These are phyloP conservation scores for Saccharomycopsis guyanensis DNA, from an alignment of 805 yeast species.

Conservation along the genomic window DNA sequence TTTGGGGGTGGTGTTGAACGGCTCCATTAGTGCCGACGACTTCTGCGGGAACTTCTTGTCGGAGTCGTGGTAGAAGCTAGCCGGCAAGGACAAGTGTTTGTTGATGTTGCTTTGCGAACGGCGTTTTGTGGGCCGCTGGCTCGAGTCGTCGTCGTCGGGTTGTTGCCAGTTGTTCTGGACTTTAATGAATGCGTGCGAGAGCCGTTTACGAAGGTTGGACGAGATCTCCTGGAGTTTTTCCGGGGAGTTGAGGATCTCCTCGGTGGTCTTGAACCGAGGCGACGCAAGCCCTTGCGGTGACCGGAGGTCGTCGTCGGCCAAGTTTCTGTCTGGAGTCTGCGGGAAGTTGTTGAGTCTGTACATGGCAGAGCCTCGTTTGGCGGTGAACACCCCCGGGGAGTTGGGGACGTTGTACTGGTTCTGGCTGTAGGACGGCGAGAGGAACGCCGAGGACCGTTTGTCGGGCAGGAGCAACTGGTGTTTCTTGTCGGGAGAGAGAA, in stretches of 20 bases:
- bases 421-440: not conserved
- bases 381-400: slow-evolving; percentile 12
- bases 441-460: not conserved
- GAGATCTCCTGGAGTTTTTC: slow-evolving; percentile 22
- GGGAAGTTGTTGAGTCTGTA: slow-evolving; percentile 9
- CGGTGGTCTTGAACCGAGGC: slow-evolving; percentile 6
- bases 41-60: not conserved
- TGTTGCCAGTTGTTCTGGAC: slow-evolving; percentile 24
- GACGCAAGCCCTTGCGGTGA: not conserved
- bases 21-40: slow-evolving; percentile 14
- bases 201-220: slow-evolving; percentile 23
- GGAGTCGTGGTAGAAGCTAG: slow-evolving; percentile 2
- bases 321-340: slow-evolving; percentile 15
- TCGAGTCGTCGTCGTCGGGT: not conserved
- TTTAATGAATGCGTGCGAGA: slow-evolving; percentile 25
- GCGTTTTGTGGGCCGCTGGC: slow-evolving; percentile 1
- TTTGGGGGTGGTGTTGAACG: slow-evolving; percentile 19
- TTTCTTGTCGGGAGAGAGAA: slow-evolving; percentile 11
- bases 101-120: slow-evolving; percentile 4
- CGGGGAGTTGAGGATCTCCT: slow-evolving; percentile 18
- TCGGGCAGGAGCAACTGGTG: not conserved
- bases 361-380: slow-evolving; percentile 7
- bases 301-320: not conserved
- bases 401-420: not conserved
- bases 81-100: slow-evolving; percentile 16